Conservation (phyloP, 441 rosid genomes). For the Bruguiera hainesii region DNA sequence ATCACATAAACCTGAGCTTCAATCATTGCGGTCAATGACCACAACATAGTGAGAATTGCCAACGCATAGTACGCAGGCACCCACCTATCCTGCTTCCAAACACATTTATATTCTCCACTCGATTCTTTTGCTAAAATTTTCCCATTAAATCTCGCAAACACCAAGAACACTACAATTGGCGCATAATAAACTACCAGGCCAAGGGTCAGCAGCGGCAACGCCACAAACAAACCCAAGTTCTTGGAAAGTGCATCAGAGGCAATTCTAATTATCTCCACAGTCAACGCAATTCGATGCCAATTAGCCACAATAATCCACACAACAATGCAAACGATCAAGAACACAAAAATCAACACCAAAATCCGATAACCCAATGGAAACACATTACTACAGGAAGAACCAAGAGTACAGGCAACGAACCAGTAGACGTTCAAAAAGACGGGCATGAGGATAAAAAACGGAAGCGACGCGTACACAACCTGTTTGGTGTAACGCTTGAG, state of each 20-base stretch:
- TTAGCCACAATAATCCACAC: constrained; percentile 75
- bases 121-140: constrained; percentile 53
- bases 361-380: constrained; percentile 69
- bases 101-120: constrained; percentile 53
- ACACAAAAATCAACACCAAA: constrained; percentile 55
- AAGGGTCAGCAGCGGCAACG: constrained; percentile 49
- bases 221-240: constrained; percentile 61
- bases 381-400: constrained; percentile 59
- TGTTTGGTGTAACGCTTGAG: constrained; percentile 81
- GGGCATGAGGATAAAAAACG: constrained; percentile 65
- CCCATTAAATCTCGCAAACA: constrained; percentile 70
- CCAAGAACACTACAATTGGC: constrained; percentile 74
- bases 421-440: constrained; percentile 69
- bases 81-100: constrained; percentile 85
- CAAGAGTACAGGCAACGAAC: constrained; percentile 82
- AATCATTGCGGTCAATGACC: constrained; percentile 71
- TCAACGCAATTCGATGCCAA: constrained; percentile 75
- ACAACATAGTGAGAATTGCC: constrained; percentile 75
- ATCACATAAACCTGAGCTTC: constrained; percentile 90
- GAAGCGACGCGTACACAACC: constrained; percentile 67
- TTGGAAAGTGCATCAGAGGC: constrained; percentile 73
- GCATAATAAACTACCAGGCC: constrained; percentile 59
- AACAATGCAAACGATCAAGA: constrained; percentile 58
- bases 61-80: constrained; percentile 80
- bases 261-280: constrained; percentile 60